These are phyloP conservation scores for Capsicum rhomboideum DNA, from an alignment of 257 asterid genomes.

Conservation along the genomic window DNA sequence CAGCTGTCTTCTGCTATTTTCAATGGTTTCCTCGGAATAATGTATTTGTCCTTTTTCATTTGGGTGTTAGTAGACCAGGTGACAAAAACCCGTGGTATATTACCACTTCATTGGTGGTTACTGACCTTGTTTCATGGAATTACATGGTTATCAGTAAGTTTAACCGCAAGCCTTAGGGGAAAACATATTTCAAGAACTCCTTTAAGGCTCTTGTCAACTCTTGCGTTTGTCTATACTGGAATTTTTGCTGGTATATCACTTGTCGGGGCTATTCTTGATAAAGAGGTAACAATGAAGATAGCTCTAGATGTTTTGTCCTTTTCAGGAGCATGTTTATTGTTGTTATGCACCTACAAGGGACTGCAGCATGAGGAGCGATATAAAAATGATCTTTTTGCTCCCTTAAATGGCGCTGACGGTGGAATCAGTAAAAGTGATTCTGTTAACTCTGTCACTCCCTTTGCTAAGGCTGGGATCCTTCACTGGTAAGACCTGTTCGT, in stretches of 20 bases:
- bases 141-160: conserved; percentile 48
- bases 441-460: conserved; percentile 31
- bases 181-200: conserved; percentile 38
- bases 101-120: conserved; percentile 68
- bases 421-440: conserved; percentile 16
- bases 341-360: conserved; percentile 51
- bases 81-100: conserved; percentile 12
- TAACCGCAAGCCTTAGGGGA: conserved; percentile 54
- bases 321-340: conserved; percentile 54
- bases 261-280: conserved; percentile 17
- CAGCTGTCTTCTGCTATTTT: conserved; percentile 47
- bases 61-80: conserved; percentile 50
- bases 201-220: conserved; percentile 46
- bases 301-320: conserved; percentile 41
- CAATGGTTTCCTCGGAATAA: conserved; percentile 50
- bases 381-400: conserved; percentile 35
- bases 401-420: conserved; percentile 30
- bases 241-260: conserved; percentile 45
- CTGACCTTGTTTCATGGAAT: conserved; percentile 49
- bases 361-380: conserved; percentile 17
- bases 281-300: conserved; percentile 23
- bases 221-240: conserved; percentile 46
- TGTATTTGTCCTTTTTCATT: conserved; percentile 35
- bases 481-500: conserved; percentile 43
- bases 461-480: conserved; percentile 45